Evolutionary conservation across 352 stramenopile species (phyloP).

Genomic region (Pythium grandisporangium): DNA sequence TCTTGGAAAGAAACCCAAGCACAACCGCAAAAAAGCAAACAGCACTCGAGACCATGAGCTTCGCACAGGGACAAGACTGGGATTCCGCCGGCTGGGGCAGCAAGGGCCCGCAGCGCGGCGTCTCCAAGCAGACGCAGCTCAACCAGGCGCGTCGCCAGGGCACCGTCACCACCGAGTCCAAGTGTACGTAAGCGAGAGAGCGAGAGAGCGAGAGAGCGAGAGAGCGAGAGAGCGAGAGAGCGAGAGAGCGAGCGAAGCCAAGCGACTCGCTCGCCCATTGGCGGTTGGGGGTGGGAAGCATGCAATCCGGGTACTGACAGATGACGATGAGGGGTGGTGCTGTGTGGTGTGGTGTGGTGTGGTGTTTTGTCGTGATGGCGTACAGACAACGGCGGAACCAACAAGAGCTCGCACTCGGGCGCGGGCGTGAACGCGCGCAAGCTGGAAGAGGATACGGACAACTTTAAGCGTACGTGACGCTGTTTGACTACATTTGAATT

Average conservation of each 20-base stretch:
- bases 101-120: conserved; percentile 42
- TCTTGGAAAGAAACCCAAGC: too few species aligned
- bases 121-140: conserved; percentile 54
- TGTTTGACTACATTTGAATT: too few species aligned
- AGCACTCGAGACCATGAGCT: conserved; percentile 38
- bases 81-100: conserved; percentile 59
- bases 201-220: too few species aligned
- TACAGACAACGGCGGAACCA: conserved; percentile 58
- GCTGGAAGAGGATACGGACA: conserved; percentile 87
- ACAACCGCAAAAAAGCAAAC: too few species aligned
- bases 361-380: not conserved
- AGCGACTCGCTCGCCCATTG: too few species aligned
- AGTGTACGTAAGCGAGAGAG: conserved; percentile 40
- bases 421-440: conserved; percentile 82
- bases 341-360: conserved; percentile 5
- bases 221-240: too few species aligned
- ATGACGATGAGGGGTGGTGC: too few species aligned
- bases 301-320: not conserved
- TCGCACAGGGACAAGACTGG: conserved; percentile 77
- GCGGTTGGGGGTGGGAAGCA: not conserved
- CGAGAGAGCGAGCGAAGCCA: too few species aligned
- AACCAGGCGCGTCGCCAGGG: conserved; percentile 65
- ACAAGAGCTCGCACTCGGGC: conserved; percentile 82
- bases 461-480: conserved; percentile 73
- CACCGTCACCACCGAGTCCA: conserved; percentile 65